Evolutionary conservation across 441 rosid species (phyloP), one percentile per base, ranked within the genome.

Genomic region (Brassica balearica): DNA sequence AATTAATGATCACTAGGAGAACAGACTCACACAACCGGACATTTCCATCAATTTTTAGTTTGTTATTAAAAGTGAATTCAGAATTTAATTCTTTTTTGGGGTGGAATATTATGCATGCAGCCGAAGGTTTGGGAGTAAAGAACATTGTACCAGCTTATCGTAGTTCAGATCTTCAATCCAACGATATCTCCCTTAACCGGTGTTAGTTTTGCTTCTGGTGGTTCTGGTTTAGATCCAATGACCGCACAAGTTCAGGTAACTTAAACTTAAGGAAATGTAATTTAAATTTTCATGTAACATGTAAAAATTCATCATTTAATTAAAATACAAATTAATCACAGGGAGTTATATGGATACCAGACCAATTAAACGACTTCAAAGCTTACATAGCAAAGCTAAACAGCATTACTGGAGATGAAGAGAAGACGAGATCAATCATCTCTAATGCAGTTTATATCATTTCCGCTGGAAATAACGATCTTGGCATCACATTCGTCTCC

Each of bases 201-300:
- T 76, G 83, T 76, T 66, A 65, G 83, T 71, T 80, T 80, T 72
- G 77, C 83, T 32, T 76, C 80, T 17, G 80, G 80, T 65, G 80
- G 80, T 59, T 80, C 80, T 11, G 77, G 80, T 71, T 75, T 80
- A 72, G 83, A 80, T 62, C 58, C 79, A 60, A 11, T 76, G 14
- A 80, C 80, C 43, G 69, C 83, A n/a, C 76, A 34, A 34, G 19
- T 66, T 6, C 77, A 71, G 69, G 83, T 80, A 32, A 53, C 0
- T 68, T 25, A 22, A 9, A 71, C 6, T 34, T 51, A 22, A 71
- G 17, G 59, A 1, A 4, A 55, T 71, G 12, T 53, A 17, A 23
- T 41, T 58, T 60, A 5, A 62, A 4, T 19, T 19, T 1, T 72
- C 25, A 12, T 12, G 58, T 68, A 48, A 46, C 2, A 15, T 51